A percentile compares a stretch with the other conserved stretches of the same genome.
Conservation (phyloP, 176 grass and related monocot species). For the Triticum dicoccoides region DNA sequence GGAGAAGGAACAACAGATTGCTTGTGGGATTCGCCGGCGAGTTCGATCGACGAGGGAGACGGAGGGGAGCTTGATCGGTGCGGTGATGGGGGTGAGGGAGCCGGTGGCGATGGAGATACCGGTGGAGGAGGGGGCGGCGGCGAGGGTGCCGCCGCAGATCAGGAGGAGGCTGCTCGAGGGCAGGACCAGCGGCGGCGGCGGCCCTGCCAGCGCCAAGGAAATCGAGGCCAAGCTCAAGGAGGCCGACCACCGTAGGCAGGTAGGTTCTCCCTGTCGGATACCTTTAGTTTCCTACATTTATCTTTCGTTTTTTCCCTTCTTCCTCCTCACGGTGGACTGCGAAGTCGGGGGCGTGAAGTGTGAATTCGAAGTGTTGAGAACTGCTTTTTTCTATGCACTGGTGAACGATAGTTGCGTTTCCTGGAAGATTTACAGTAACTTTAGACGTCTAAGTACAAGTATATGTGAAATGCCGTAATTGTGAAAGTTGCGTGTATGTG, state of each 20-base stretch:
- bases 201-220: conserved; percentile 67
- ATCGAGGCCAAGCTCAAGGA: conserved; percentile 95
- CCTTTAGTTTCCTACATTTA: neutral
- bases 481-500: too few relatives aligned
- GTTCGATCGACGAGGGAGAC: too few relatives aligned
- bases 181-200: conserved; percentile 35
- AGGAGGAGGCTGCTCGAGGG: conserved; percentile 66
- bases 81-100: conserved; percentile 50
- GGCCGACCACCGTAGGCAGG: conserved; percentile 88
- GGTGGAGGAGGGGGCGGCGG: conserved; percentile 35
- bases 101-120: conserved; percentile 83
- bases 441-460: too few relatives aligned
- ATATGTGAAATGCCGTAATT: too few relatives aligned
- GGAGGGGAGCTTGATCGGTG: conserved; percentile 20
- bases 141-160: conserved; percentile 70
- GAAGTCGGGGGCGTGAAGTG: neutral
- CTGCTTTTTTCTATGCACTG: neutral
- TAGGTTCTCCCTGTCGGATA: conserved; percentile 31
- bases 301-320: neutral
- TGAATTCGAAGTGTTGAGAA: neutral
- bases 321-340: conserved; percentile 21
- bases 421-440: too few relatives aligned
- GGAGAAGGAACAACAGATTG: neutral
- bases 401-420: too few relatives aligned
- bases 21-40: neutral